Evolutionary conservation across 2,329 filamentous ascomycete species (phyloP).

Genomic region (Aspergillus fijiensis): DNA sequence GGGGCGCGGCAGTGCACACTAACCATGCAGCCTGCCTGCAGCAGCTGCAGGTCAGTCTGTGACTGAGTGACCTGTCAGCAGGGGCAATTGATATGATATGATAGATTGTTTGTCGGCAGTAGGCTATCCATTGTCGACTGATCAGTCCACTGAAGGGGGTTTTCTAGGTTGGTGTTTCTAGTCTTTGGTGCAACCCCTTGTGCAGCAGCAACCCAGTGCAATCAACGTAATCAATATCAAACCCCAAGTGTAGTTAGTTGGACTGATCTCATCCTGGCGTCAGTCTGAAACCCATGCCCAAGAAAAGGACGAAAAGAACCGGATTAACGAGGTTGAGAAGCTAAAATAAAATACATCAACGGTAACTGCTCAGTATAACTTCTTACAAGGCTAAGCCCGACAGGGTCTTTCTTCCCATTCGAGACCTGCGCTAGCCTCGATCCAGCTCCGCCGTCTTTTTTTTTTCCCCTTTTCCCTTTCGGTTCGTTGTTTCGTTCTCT

Average conservation of each 20-base stretch:
- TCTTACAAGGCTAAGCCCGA: neutral
- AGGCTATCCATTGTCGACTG: no score
- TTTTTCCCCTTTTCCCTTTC: slow-evolving; percentile 23
- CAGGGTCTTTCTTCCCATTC: neutral
- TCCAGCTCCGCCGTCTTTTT: slow-evolving; percentile 13
- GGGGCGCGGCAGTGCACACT: neutral
- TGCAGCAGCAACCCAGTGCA: no score
- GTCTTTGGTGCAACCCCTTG: no score
- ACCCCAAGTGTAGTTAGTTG: neutral
- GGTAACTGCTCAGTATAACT: neutral
- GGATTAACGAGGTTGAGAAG: no score
- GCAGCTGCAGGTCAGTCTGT: neutral
- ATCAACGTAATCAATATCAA: neutral
- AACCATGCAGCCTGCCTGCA: neutral
- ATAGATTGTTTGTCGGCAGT: neutral
- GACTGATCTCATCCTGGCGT: slow-evolving; percentile 8
- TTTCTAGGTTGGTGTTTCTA: no score
- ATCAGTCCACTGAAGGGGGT: no score
- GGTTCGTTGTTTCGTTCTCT: slow-evolving; percentile 11
- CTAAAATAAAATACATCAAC: no score
- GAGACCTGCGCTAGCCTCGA: slow-evolving; percentile 11
- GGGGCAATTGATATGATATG: neutral
- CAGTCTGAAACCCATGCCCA: neutral
- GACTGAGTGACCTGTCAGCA: neutral
- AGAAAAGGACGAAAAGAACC: neutral